Percentiles rank a stretch among this genome's conserved stretches.
Evolutionary conservation across 2,329 filamentous ascomycete genomes (phyloP).

Genomic region (Reticulascus tulasneorum): DNA sequence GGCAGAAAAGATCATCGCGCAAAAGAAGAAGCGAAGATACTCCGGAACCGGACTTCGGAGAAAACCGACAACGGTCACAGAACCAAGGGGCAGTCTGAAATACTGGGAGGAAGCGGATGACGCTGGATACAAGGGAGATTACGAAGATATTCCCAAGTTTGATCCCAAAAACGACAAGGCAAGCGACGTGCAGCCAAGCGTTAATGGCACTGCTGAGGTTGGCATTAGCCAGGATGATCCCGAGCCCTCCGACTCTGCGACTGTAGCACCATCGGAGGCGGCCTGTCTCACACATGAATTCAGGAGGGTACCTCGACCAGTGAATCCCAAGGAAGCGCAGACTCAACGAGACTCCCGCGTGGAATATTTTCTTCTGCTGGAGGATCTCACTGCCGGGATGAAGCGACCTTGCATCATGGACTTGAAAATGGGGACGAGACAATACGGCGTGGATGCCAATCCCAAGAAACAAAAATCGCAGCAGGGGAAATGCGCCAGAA

Average conservation of each 20-base stretch:
- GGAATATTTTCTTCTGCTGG: slow-evolving; percentile 87
- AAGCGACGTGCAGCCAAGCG: slow-evolving; percentile 4
- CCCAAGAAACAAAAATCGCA: slow-evolving; percentile 93
- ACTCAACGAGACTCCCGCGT: slow-evolving; percentile 62
- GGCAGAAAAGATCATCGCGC: slow-evolving; percentile 34
- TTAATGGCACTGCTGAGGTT: slow-evolving; percentile 5
- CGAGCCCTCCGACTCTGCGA: slow-evolving; percentile 8
- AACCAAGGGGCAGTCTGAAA: slow-evolving; percentile 72
- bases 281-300: slow-evolving; percentile 34
- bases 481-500: slow-evolving; percentile 84
- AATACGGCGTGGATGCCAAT: slow-evolving; percentile 89
- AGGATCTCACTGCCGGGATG: slow-evolving; percentile 96
- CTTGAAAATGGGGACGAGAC: slow-evolving; percentile 96
- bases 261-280: slow-evolving; percentile 26
- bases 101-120: slow-evolving; percentile 90
- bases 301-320: slow-evolving; percentile 51
- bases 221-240: neutral
- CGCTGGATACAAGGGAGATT: slow-evolving; percentile 70
- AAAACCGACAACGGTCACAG: slow-evolving; percentile 68
- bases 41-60: slow-evolving; percentile 79
- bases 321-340: slow-evolving; percentile 76
- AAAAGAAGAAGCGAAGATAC: slow-evolving; percentile 65
- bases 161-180: neutral
- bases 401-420: slow-evolving; percentile 94
- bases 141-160: slow-evolving; percentile 34